These are phyloP conservation scores for Peronospora tabacina DNA, from an alignment of 352 stramenopile genomes.

Conservation along the genomic window DNA sequence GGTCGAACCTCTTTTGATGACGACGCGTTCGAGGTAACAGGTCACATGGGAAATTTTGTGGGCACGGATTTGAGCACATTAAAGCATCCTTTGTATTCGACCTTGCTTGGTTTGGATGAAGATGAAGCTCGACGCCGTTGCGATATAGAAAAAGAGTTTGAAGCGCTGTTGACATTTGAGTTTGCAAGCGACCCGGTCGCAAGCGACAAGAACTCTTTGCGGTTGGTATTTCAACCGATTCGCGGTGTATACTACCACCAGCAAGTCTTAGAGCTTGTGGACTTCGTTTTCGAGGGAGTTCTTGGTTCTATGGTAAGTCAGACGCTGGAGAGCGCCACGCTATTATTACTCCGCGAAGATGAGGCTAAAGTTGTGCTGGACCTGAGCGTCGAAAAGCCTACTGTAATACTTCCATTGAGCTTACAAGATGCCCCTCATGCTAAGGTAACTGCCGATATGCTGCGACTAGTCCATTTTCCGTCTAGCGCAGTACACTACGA, in stretches of 20 bases:
- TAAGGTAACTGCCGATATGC: constrained; percentile 43
- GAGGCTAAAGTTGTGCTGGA: constrained; percentile 47
- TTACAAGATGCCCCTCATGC: constrained; percentile 47
- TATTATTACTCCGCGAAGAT: constrained; percentile 58
- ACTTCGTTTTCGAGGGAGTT: constrained; percentile 80
- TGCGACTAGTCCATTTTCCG: constrained; percentile 57
- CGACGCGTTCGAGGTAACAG: constrained; percentile 28
- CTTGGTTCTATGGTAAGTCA: constrained; percentile 63
- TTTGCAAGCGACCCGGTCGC: constrained; percentile 16
- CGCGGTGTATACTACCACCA: constrained; percentile 82
- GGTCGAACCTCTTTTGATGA: constrained; percentile 4
- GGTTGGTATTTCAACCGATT: constrained; percentile 51
- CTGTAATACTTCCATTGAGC: constrained; percentile 54
- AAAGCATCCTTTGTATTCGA: constrained; percentile 60
- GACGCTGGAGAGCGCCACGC: constrained; percentile 61
- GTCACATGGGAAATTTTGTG: constrained; percentile 67
- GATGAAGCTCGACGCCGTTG: constrained; percentile 14
- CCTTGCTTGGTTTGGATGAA: constrained; percentile 56
- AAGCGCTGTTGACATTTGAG: constrained; percentile 24
- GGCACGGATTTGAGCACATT: constrained; percentile 59
- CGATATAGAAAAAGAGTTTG: constrained; percentile 3
- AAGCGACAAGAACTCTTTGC: constrained; percentile 38
- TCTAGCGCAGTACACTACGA: constrained; percentile 48
- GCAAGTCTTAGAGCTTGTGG: constrained; percentile 72
- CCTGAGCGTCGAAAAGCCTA: constrained; percentile 51